Base-by-base conservation (phyloP, 2,329 filamentous ascomycete genomes). In the Colletotrichum filicis region DNA sequence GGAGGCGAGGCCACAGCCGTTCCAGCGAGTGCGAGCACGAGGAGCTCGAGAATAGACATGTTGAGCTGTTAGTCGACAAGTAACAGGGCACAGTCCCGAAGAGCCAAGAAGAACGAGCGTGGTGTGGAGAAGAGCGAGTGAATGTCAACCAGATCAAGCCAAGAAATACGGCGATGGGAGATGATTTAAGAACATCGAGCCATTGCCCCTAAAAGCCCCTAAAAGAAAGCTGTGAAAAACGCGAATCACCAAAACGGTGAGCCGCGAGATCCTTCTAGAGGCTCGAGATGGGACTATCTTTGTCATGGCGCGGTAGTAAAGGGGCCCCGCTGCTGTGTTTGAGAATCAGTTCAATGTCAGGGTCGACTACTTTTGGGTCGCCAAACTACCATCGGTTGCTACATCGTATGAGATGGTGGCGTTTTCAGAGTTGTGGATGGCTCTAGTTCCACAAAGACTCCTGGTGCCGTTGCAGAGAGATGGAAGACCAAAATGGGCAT, bases 181-280 rank as follows among this genome's bases (percentile, higher is more conserved):
- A 16, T 19, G 19, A 35, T 22, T 71, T 68, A 71, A 68, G 49
- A 62, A 30, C 28, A 52, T 58, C 30, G 19, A 62, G 22, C 24
- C 49, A 26, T 19, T 52, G 60, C 24, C 35, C 42, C n/a, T 24
- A 62, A 24, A 37, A 19, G 60, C 24, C 26, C 42, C n/a, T 30
- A 62, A 30, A 49, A 19, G 19, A 49, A 22, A 49, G 42, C 19
- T 49, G 42, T 9, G 16, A 24, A 7, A 63, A 58, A 67, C 60
- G 63, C 37, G 19, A 57, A 71, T 68, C 69, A 53, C 57, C 64
- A 58, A 30, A 59, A 52, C 55, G 57, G 52, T 63, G 52, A 71
- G 64, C 52, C 55, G 19, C 12, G 55, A 62, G 22, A 52, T 53
- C 26, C 14, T 57, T 32, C 19, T 22, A 60, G 42, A 55, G 37